A percentile compares a stretch with the other conserved stretches of the same genome.
These are phyloP conservation scores for Helichrysum umbraculigerum DNA, from an alignment of 129 eudicot genomes.

Conservation along the genomic window DNA sequence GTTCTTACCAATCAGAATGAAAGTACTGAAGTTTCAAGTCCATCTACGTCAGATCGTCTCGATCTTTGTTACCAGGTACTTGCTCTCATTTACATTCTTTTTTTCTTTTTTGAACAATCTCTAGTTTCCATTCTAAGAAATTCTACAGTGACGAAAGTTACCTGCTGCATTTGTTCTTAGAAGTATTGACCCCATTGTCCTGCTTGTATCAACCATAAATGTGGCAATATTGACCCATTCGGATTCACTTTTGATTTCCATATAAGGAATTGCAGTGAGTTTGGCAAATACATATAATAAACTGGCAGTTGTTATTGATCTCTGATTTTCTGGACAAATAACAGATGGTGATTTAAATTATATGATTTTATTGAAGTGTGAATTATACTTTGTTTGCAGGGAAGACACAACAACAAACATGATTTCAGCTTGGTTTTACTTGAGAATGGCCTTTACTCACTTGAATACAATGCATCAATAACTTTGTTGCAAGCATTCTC, in stretches of 20 bases:
- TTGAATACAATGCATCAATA: constrained; percentile 54
- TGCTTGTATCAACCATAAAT: neutral
- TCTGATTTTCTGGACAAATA: neutral
- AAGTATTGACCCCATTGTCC: neutral
- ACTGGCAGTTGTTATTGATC: too few relatives aligned
- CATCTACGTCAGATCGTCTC: constrained; percentile 28
- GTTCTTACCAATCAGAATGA: constrained; percentile 44
- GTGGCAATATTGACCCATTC: neutral
- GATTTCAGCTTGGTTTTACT: constrained; percentile 52
- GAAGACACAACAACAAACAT: constrained; percentile 40
- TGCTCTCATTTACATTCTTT: too few relatives aligned
- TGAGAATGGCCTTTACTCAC: constrained; percentile 61
- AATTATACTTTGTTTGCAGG: constrained; percentile 39
- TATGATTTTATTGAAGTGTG: neutral
- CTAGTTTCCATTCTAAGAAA: constrained; percentile 12
- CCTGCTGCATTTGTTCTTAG: neutral
- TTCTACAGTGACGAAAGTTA: neutral
- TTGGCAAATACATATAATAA: too few relatives aligned
- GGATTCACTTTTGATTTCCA: neutral
- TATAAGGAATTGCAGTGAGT: too few relatives aligned
- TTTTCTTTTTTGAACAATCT: neutral
- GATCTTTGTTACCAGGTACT: constrained; percentile 65
- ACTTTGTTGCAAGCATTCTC: constrained; percentile 76
- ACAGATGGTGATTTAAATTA: neutral
- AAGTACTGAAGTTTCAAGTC: constrained; percentile 1